These are phyloP conservation scores for Zasmidium angulare DNA, from an alignment of 2,329 filamentous ascomycete genomes.

Conservation along the genomic window DNA sequence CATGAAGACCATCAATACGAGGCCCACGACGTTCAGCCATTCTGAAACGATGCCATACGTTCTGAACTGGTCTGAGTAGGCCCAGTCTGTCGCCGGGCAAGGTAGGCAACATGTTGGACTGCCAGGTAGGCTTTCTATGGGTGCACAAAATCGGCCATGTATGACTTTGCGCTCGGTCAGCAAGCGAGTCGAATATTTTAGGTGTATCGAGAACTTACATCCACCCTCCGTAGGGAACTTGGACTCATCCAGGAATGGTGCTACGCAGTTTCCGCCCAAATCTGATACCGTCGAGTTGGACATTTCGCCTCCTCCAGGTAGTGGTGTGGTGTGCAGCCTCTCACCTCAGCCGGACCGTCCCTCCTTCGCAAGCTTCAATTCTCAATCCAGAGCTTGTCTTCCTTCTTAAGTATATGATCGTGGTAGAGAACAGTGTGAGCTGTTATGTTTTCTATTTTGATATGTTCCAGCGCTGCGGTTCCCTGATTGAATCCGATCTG, in stretches of 20 bases:
- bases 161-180: conserved; percentile 48
- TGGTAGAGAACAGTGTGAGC: not conserved
- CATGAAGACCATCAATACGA: conserved; percentile 71
- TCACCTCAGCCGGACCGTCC: conserved; percentile 10
- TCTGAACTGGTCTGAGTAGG: conserved; percentile 59
- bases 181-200: not conserved
- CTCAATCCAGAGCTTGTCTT: not conserved
- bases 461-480: not conserved
- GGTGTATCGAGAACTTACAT: conserved; percentile 56
- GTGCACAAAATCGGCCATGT: conserved; percentile 59
- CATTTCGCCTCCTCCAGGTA: conserved; percentile 24
- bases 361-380: not conserved
- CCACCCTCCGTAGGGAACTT: conserved; percentile 62
- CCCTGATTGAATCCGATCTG: not conserved
- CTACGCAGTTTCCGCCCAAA: conserved; percentile 58
- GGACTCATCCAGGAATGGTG: conserved; percentile 67
- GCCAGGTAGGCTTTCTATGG: conserved; percentile 42
- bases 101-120: conserved; percentile 77
- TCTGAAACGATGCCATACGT: conserved; percentile 67
- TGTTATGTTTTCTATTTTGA: not conserved
- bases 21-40: conserved; percentile 76
- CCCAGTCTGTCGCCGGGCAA: conserved; percentile 82
- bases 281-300: conserved; percentile 24
- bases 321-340: conserved; percentile 4
- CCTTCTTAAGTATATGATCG: not conserved